Percentiles rank a stretch among this genome's conserved stretches.
Evolutionary conservation across 1,139 yeast species (phyloP).

Genomic region (Geotrichum cucujoidarum): DNA sequence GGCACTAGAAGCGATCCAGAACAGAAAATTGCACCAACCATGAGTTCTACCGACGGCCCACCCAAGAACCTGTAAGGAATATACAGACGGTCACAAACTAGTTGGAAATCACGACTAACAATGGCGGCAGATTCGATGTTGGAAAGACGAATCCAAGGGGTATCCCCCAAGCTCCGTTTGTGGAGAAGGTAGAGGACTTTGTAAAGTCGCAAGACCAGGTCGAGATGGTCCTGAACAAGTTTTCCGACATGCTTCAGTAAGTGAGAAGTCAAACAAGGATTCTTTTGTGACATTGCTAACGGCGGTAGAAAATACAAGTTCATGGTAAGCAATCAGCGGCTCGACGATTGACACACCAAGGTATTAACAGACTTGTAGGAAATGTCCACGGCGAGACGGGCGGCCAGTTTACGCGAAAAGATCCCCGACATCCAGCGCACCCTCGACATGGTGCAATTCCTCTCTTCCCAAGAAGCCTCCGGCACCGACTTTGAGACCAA

Average conservation of each 20-base stretch:
- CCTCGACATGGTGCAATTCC: constrained; percentile 60
- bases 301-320: constrained; percentile 57
- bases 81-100: too few species aligned
- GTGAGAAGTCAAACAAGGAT: not conserved
- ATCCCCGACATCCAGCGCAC: constrained; percentile 90
- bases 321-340: constrained; percentile 52
- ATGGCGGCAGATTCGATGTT: constrained; percentile 16
- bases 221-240: constrained; percentile 58
- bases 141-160: constrained; percentile 70
- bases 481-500: constrained; percentile 55
- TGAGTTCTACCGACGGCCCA: constrained; percentile 10
- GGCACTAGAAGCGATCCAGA: not conserved
- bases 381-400: constrained; percentile 60
- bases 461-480: constrained; percentile 47
- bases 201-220: constrained; percentile 68
- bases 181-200: constrained; percentile 74
- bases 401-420: constrained; percentile 61
- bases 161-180: constrained; percentile 93
- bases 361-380: constrained; percentile 35
- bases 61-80: constrained; percentile 13
- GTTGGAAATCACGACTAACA: not conserved
- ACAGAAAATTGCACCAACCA: not conserved
- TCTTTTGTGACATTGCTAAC: not conserved
- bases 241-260: constrained; percentile 71
- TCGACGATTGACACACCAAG: not conserved